These are phyloP conservation scores for Eucommia ulmoides DNA, from an alignment of 257 asterid species.

Conservation along the genomic window DNA sequence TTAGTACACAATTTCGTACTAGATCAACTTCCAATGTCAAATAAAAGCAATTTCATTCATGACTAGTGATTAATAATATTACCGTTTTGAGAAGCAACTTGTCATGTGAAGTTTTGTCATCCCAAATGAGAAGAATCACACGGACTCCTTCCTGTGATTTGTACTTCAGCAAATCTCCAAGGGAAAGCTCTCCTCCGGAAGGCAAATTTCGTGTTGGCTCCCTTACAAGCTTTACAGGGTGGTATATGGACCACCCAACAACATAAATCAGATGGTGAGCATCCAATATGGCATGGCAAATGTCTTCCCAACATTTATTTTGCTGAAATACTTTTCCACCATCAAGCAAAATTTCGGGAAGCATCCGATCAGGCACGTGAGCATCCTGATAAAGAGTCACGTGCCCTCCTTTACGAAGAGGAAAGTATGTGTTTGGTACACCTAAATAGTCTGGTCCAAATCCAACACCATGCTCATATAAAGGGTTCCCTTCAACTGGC, in stretches of 20 bases:
- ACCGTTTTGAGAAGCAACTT: slow-evolving; percentile 40
- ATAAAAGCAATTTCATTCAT: background rate
- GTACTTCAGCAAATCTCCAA: slow-evolving; percentile 44
- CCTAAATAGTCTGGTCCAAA: slow-evolving; percentile 13
- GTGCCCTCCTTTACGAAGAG: slow-evolving; percentile 35
- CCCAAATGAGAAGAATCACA: slow-evolving; percentile 47
- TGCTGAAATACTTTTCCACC: slow-evolving; percentile 23
- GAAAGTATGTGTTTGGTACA: slow-evolving; percentile 35
- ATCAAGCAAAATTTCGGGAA: slow-evolving; percentile 33
- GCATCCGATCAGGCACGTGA: slow-evolving; percentile 27
- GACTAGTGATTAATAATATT: too few relatives aligned
- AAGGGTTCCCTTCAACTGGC: slow-evolving; percentile 11
- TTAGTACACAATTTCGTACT: too few relatives aligned
- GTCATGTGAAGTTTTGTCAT: slow-evolving; percentile 47
- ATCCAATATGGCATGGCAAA: slow-evolving; percentile 37
- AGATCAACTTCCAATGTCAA: background rate
- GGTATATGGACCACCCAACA: slow-evolving; percentile 51
- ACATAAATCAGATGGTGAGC: slow-evolving; percentile 44
- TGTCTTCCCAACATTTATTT: slow-evolving; percentile 48
- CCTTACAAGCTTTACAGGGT: slow-evolving; percentile 38
- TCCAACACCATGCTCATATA: slow-evolving; percentile 19
- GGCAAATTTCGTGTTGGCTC: slow-evolving; percentile 38
- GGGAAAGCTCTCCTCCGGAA: slow-evolving; percentile 25
- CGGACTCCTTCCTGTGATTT: slow-evolving; percentile 59
- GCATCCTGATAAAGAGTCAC: slow-evolving; percentile 55